These are phyloP conservation scores for Mucuna pruriens DNA, from an alignment of 306 rosid species.

Conservation along the genomic window DNA sequence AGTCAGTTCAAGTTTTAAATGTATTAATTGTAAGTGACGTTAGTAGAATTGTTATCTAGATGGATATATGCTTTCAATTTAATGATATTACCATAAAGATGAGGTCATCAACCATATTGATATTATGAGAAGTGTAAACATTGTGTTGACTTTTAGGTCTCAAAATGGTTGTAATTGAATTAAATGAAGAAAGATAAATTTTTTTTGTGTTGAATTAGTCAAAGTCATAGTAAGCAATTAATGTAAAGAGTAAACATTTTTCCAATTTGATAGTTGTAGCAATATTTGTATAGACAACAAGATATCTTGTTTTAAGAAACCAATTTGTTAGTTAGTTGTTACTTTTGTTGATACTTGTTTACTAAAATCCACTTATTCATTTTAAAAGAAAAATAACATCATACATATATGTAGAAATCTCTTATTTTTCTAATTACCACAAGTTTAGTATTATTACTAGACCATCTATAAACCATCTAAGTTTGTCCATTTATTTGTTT, in stretches of 20 bases:
- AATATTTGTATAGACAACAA: too few relatives aligned
- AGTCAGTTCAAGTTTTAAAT: slow-evolving; percentile 9
- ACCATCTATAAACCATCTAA: neutral
- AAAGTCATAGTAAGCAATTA: slow-evolving; percentile 7
- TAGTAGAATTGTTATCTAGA: slow-evolving; percentile 12
- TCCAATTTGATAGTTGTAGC: slow-evolving; percentile 18
- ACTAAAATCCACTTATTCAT: neutral
- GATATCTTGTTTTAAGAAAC: slow-evolving; percentile 28
- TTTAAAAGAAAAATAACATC: neutral
- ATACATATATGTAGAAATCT: neutral
- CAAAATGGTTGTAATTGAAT: slow-evolving; percentile 20
- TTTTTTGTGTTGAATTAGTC: slow-evolving; percentile 18
- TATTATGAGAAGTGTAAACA: neutral
- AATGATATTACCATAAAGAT: neutral
- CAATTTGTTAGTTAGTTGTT: slow-evolving; percentile 4
- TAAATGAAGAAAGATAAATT: slow-evolving; percentile 29
- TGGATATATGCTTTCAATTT: slow-evolving; percentile 5
- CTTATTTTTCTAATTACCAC: neutral
- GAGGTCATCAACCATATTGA: neutral
- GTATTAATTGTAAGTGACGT: neutral
- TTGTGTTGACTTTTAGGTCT: slow-evolving; percentile 17
- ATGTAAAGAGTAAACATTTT: slow-evolving; percentile 8
- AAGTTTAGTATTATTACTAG: neutral
- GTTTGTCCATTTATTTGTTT: slow-evolving; percentile 7
- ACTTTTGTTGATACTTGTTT: slow-evolving; percentile 15